Base-by-base conservation (phyloP, 768 basidiomycete genomes). In the Phanerochaete sordida region DNA sequence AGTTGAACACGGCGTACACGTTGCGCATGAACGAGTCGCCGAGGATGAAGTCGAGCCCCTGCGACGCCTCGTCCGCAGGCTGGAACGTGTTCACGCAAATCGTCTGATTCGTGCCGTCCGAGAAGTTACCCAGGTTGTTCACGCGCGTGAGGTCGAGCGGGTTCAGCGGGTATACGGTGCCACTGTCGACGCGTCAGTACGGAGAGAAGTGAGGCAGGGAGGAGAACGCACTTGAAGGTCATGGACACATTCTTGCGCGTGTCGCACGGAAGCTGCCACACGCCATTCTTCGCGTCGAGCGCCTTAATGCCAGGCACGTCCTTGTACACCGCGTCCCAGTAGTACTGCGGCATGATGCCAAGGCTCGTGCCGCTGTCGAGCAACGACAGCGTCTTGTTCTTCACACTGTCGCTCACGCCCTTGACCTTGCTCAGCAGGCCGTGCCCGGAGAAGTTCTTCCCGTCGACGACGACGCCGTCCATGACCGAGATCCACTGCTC, bases 11-110 rank as follows among this genome's bases (percentile, higher is more conserved):
- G n/a, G 61, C 39, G 52, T 65, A 65, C 1, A 60, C 64, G 56
- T 67, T 67, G 28, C 64, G 62, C 37, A 67, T 31, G 64, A 67
- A 67, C 16, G 62, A 31, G 44, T 65, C 64, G 9, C 66, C 66
- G 28, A 67, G 66, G 16, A 65, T 58, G 39, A 62, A 62, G 46
- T 63, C 66, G 59, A 56, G 27, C 15, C 30, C 46, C 30, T 62
- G 56, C 19, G 8, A 16, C 2, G 26, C 27, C 13, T 35, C 6
- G 33, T 62, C 53, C 21, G 1, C 28, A 6, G 47, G 49, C 16
- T 26, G 33, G 50, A 62, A 57, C 3, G 49, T 28, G 43, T 52
- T 62, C 1, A 51, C 39, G 33, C 56, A 62, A 15, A 58, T 1
- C 16, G 61, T 62, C n/a, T 28, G 30, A 39, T 62, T 62, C 8